These are phyloP conservation scores for Hanseniaspora clermontiae DNA, from an alignment of 805 yeast species.

Conservation along the genomic window DNA sequence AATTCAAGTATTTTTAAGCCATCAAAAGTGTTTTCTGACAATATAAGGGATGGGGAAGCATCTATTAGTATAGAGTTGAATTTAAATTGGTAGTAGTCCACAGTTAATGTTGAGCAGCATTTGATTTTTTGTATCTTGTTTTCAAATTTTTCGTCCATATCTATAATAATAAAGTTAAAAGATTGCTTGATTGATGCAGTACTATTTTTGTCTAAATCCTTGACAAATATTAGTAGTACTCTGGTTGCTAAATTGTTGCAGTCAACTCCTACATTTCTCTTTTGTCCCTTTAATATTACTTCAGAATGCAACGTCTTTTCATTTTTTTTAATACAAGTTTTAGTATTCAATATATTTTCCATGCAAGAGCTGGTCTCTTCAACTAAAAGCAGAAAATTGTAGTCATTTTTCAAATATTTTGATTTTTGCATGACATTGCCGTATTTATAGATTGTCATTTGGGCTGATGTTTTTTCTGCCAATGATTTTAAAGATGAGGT, in stretches of 20 bases:
- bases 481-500: neutral
- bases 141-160: neutral
- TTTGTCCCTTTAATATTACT: slow-evolving; percentile 44
- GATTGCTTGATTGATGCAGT: neutral
- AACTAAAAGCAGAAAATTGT: slow-evolving; percentile 59
- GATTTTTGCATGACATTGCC: slow-evolving; percentile 34
- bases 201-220: neutral
- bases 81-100: neutral
- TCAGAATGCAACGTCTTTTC: slow-evolving; percentile 27
- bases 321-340: slow-evolving; percentile 32
- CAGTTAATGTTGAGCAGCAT: neutral
- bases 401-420: slow-evolving; percentile 35
- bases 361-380: slow-evolving; percentile 40
- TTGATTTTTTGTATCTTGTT: slow-evolving; percentile 1
- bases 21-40: neutral
- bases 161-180: neutral
- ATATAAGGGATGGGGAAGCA: neutral
- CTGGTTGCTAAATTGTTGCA: neutral
- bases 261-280: slow-evolving; percentile 23
- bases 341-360: slow-evolving; percentile 47
- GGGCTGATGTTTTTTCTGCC: slow-evolving; percentile 10
- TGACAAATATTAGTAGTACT: neutral
- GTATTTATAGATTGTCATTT: slow-evolving; percentile 30
- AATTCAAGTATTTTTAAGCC: neutral
- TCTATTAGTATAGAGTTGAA: slow-evolving; percentile 1